phyloP scores from a whole-genome alignment of 2,329 filamentous ascomycete species.

The Cladophialophora psammophila region DNA sequence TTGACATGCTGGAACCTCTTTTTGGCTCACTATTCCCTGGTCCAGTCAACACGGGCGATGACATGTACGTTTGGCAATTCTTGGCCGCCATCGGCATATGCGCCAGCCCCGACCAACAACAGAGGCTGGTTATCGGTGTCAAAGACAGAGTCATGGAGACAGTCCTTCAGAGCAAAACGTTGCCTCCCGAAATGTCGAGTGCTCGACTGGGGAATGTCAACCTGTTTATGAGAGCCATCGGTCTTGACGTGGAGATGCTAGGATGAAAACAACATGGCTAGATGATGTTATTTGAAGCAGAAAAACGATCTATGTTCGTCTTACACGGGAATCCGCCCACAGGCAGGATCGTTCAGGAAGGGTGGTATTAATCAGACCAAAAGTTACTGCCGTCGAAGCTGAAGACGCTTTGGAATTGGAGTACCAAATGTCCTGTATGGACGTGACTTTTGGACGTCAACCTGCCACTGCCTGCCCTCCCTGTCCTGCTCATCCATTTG shows the following conservation, averaged over 20 bases:
- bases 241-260: constrained; percentile 88
- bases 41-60: constrained; percentile 86
- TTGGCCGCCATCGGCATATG: constrained; percentile 93
- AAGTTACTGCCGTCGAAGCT: not conserved
- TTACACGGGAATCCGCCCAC: not conserved
- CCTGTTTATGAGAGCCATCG: constrained; percentile 97
- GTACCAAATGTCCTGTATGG: not conserved
- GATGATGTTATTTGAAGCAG: not conserved
- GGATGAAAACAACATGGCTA: constrained; percentile 50
- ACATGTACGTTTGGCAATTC: constrained; percentile 98
- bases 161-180: constrained; percentile 83
- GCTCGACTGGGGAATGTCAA: constrained; percentile 91
- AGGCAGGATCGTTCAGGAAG: not conserved
- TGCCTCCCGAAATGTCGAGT: constrained; percentile 84
- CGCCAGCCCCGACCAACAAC: constrained; percentile 92
- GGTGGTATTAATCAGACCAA: not conserved
- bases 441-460: not conserved
- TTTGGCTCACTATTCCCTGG: constrained; percentile 88
- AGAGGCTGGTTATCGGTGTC: constrained; percentile 89
- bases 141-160: constrained; percentile 99
- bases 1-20: constrained; percentile 83
- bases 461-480: not conserved
- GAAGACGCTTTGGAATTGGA: not conserved
- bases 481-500: not conserved
- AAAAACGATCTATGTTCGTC: not conserved